Percentiles rank a stretch among this genome's conserved stretches.
phyloP scores from a whole-genome alignment of 345 rosid species.

The Zanthoxylum bungeanum region DNA sequence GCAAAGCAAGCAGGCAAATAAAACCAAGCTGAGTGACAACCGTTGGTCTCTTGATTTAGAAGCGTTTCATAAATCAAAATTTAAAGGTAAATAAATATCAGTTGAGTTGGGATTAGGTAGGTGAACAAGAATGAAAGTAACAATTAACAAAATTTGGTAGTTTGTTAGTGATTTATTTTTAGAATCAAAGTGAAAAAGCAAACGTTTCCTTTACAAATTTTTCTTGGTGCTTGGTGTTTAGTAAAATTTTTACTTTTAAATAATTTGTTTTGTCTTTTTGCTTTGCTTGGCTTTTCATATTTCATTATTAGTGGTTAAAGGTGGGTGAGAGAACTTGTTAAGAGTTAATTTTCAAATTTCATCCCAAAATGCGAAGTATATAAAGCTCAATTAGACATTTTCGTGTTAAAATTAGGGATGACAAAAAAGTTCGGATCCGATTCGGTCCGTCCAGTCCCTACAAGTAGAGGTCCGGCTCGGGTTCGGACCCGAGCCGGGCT shows the following conservation, averaged over 20 bases:
- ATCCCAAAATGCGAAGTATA: not conserved
- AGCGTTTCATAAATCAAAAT: constrained; percentile 10
- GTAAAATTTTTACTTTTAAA: not conserved
- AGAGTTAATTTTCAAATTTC: no score
- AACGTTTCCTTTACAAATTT: constrained; percentile 19
- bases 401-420: no score
- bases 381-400: not conserved
- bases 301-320: constrained; percentile 26
- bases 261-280: not conserved
- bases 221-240: not conserved
- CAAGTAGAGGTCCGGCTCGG: no score
- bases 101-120: constrained; percentile 28
- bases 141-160: constrained; percentile 36
- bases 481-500: no score
- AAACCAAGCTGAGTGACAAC: not conserved
- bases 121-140: constrained; percentile 37
- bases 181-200: constrained; percentile 12
- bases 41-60: constrained; percentile 26
- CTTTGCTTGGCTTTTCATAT: constrained; percentile 24
- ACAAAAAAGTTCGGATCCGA: no score
- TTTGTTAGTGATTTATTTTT: constrained; percentile 42
- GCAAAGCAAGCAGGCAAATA: not conserved
- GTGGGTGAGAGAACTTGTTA: constrained; percentile 20
- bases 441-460: no score
- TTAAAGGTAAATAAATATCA: not conserved